phyloP scores from a whole-genome alignment of 441 rosid genomes.

The Aleurites moluccanus region DNA sequence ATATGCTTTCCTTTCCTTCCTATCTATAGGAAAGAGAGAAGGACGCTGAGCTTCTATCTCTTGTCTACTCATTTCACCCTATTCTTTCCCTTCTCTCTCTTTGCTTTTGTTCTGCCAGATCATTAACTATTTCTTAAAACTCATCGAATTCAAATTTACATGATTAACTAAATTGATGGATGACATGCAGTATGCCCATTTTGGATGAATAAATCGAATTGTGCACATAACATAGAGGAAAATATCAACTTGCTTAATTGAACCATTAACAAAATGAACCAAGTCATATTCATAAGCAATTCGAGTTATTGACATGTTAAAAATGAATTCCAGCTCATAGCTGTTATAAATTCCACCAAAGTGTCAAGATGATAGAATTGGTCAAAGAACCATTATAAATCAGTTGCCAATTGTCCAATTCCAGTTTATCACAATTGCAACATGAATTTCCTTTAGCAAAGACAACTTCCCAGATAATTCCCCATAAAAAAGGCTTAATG shows the following conservation, averaged over 20 bases:
- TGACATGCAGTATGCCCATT: neutral
- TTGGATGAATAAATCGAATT: neutral
- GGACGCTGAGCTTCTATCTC: neutral
- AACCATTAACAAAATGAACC: neutral
- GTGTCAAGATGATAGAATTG: neutral
- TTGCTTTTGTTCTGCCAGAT: neutral
- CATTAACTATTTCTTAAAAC: neutral
- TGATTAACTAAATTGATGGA: neutral
- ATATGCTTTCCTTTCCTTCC: neutral
- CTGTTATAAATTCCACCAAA: neutral
- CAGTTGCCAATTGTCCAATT: neutral
- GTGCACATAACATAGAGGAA: neutral
- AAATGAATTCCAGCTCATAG: constrained; percentile 1
- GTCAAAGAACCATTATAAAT: neutral
- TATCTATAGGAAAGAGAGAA: neutral
- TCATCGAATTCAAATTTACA: neutral
- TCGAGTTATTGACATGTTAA: neutral
- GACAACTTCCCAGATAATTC: neutral
- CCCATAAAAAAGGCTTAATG: neutral
- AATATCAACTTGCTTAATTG: neutral
- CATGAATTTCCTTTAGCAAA: constrained; percentile 8
- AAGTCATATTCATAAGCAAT: neutral
- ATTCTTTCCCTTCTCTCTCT: neutral
- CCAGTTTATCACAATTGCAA: neutral
- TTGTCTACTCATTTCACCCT: neutral